Conservation (phyloP, 83 land plant genomes). For the Isoetes engelmannii region DNA sequence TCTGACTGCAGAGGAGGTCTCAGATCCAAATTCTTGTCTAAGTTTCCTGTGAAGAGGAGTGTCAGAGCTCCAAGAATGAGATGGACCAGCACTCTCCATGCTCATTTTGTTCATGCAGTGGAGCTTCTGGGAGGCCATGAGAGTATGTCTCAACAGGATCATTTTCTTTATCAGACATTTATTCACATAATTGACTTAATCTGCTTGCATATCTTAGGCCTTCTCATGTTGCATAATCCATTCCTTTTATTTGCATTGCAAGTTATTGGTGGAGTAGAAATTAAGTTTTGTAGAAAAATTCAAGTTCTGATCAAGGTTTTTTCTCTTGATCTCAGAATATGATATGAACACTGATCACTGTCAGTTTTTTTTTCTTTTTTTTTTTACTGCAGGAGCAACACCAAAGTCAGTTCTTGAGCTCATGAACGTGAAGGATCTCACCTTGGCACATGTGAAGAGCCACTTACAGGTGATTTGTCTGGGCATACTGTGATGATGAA, state of each 20-base stretch:
- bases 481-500: too few relatives aligned
- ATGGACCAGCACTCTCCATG: slow-evolving; percentile 77
- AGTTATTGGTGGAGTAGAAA: not conserved
- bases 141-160: slow-evolving; percentile 25
- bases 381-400: slow-evolving; percentile 62
- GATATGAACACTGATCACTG: not conserved
- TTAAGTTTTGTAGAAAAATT: not conserved
- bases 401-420: slow-evolving; percentile 90
- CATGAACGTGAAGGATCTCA: slow-evolving; percentile 92
- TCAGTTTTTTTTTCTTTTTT: not conserved
- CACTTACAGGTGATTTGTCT: slow-evolving; percentile 61
- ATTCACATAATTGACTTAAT: not conserved
- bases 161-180: not conserved
- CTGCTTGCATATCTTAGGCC: slow-evolving; percentile 7
- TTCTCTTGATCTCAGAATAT: slow-evolving; percentile 4
- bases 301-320: not conserved
- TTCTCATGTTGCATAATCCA: not conserved
- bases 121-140: slow-evolving; percentile 85
- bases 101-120: slow-evolving; percentile 79
- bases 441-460: slow-evolving; percentile 86
- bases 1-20: not conserved
- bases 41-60: slow-evolving; percentile 50
- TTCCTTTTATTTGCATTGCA: not conserved
- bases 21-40: slow-evolving; percentile 50
- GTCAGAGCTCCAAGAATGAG: slow-evolving; percentile 80